A percentile compares a stretch with the other conserved stretches of the same genome.
Evolutionary conservation across 371 early-diverging fungal species (phyloP).

Genomic region (Saksenaea oblongispora): DNA sequence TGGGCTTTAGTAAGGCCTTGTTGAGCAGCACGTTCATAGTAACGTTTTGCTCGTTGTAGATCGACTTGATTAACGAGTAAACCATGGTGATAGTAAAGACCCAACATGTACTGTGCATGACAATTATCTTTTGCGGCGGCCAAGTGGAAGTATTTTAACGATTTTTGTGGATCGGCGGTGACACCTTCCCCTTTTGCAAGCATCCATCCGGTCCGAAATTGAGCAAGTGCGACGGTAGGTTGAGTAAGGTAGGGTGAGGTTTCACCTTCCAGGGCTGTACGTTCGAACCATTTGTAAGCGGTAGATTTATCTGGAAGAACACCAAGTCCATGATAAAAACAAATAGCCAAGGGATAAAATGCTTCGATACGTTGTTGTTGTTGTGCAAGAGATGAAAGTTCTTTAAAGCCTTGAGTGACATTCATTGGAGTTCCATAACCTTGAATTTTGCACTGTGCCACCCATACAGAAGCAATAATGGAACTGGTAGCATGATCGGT

Average conservation of each 20-base stretch:
- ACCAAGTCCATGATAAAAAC: conserved; percentile 6
- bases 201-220: conserved; percentile 3
- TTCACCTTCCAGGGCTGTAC: neutral
- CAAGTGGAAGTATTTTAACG: neutral
- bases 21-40: conserved; percentile 15
- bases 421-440: neutral
- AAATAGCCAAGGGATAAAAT: conserved; percentile 7
- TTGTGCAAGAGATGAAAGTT: neutral
- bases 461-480: neutral
- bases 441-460: conserved; percentile 1
- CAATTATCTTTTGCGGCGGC: conserved; percentile 25
- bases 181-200: conserved; percentile 4
- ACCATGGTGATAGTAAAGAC: conserved; percentile 21
- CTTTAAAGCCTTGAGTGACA: neutral
- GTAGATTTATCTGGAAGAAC: conserved; percentile 5
- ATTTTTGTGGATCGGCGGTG: conserved; percentile 6
- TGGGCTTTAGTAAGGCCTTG: conserved; percentile 36
- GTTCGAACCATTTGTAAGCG: conserved; percentile 12
- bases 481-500: neutral
- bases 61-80: neutral
- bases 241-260: neutral
- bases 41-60: neutral
- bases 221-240: neutral
- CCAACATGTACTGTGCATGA: conserved; percentile 37
- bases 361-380: conserved; percentile 4